These are phyloP conservation scores for Coffea humblotiana DNA, from an alignment of 305 asterid genomes.

Conservation along the genomic window DNA sequence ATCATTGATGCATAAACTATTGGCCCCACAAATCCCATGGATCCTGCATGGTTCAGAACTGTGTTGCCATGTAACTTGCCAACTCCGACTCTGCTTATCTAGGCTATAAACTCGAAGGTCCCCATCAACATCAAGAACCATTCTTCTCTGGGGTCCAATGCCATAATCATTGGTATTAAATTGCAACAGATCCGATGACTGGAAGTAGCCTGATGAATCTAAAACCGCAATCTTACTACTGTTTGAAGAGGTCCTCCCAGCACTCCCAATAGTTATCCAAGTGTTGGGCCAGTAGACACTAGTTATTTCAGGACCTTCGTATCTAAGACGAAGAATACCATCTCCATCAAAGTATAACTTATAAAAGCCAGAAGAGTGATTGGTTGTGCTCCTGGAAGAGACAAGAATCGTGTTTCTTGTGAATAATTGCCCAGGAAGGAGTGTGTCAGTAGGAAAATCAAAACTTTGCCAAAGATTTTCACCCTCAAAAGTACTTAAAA, in stretches of 20 bases:
- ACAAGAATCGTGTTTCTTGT: conserved; percentile 20
- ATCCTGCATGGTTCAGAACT: conserved; percentile 14
- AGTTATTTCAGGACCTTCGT: conserved; percentile 24
- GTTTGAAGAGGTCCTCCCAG: conserved; percentile 21
- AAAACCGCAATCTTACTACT: conserved; percentile 19
- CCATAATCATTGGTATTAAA: conserved; percentile 31
- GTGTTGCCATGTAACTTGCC: conserved; percentile 37
- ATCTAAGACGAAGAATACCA: conserved; percentile 20
- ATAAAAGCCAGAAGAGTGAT: conserved; percentile 27
- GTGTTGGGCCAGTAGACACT: conserved; percentile 31
- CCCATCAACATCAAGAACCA: conserved; percentile 36
- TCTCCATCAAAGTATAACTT: conserved; percentile 23
- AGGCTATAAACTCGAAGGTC: conserved; percentile 31
- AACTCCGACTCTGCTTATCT: conserved; percentile 9
- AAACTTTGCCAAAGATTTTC: conserved; percentile 20
- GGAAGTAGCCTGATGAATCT: conserved; percentile 19
- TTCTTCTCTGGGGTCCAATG: conserved; percentile 23
- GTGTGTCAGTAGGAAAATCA: conserved; percentile 24
- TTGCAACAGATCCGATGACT: conserved; percentile 22
- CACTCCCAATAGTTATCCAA: conserved; percentile 10
- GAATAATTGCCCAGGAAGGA: conserved; percentile 22
- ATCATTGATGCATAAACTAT: conserved; percentile 26
- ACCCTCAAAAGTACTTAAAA: conserved; percentile 9
- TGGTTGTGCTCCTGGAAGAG: conserved; percentile 27
- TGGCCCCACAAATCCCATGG: conserved; percentile 34